Percentiles rank a stretch among this genome's conserved stretches.
phyloP scores from a whole-genome alignment of 1,284 basidiomycete species.

The Singerocomus rubriflavus region DNA sequence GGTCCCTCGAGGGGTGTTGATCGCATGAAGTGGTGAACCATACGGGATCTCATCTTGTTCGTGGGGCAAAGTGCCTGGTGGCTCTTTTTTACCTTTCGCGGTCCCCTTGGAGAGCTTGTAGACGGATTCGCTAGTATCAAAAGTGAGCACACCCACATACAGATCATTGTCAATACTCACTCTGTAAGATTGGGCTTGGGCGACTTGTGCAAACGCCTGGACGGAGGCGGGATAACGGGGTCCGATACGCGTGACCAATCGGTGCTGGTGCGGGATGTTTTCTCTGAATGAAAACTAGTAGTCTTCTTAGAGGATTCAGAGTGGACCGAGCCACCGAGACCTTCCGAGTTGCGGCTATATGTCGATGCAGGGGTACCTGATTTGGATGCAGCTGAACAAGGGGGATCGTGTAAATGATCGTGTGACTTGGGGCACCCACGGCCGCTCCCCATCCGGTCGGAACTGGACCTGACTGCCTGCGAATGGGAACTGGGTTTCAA shows the following conservation, averaged over 20 bases:
- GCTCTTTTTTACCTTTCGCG: slow-evolving; percentile 8
- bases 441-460: slow-evolving; percentile 18
- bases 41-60: slow-evolving; percentile 34
- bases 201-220: slow-evolving; percentile 18
- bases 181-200: slow-evolving; percentile 27
- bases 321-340: slow-evolving; percentile 3
- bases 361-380: slow-evolving; percentile 9
- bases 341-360: slow-evolving; percentile 15
- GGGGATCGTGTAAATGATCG: slow-evolving; percentile 24
- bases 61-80: slow-evolving; percentile 18
- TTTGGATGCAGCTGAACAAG: slow-evolving; percentile 10
- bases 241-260: slow-evolving; percentile 17
- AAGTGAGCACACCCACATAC: slow-evolving; percentile 10
- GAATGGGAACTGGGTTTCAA: slow-evolving; percentile 17
- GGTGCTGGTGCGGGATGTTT: slow-evolving; percentile 8
- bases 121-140: slow-evolving; percentile 23
- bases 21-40: slow-evolving; percentile 37
- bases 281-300: slow-evolving; percentile 13
- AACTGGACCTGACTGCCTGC: slow-evolving; percentile 9
- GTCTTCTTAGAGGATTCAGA: slow-evolving; percentile 17
- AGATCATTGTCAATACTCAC: slow-evolving; percentile 18
- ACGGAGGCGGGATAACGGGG: slow-evolving; percentile 30
- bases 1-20: slow-evolving; percentile 33
- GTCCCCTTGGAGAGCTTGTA: slow-evolving; percentile 26
- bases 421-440: slow-evolving; percentile 21